Percentiles rank a stretch among this genome's conserved stretches.
Evolutionary conservation across 83 land plant genomes (phyloP).

Genomic region (Diphasiastrum complanatum): DNA sequence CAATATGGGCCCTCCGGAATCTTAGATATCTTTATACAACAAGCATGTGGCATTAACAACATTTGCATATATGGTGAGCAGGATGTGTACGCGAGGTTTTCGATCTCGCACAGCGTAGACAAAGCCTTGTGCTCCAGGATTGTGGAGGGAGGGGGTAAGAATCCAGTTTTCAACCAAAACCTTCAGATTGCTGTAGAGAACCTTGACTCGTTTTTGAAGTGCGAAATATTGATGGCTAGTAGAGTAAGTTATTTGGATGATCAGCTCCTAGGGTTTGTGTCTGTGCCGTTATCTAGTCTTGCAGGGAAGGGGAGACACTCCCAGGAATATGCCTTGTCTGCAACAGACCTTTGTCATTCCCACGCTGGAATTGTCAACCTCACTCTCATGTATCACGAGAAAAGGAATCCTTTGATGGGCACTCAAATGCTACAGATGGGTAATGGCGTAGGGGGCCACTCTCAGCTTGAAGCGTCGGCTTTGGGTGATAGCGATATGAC

Average conservation of each 20-base stretch:
- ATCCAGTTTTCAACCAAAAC: conserved; percentile 59
- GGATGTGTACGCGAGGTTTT: conserved; percentile 80
- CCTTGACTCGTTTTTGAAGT: conserved; percentile 53
- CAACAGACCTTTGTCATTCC: conserved; percentile 77
- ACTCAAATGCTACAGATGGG: conserved; percentile 27
- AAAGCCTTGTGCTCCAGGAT: conserved; percentile 46
- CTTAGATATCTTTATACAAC: conserved; percentile 54
- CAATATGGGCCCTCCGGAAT: no score
- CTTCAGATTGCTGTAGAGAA: conserved; percentile 36
- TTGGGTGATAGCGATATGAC: neutral
- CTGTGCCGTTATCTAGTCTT: conserved; percentile 47
- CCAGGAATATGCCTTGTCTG: conserved; percentile 53
- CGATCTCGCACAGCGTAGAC: conserved; percentile 59
- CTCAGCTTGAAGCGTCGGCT: no score
- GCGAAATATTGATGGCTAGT: conserved; percentile 80
- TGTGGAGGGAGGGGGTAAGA: conserved; percentile 54
- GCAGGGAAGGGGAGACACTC: conserved; percentile 37
- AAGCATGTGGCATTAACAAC: conserved; percentile 69
- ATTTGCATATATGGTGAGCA: conserved; percentile 76
- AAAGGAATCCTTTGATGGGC: neutral
- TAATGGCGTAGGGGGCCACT: neutral
- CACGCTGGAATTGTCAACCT: conserved; percentile 64
- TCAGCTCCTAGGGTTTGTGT: conserved; percentile 62
- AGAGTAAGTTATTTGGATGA: conserved; percentile 54
- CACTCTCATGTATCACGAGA: conserved; percentile 28